A percentile compares a stretch with the other conserved stretches of the same genome.
These are phyloP conservation scores for Fusarium tanahbumbuense DNA, from an alignment of 2,329 filamentous ascomycete species.

Conservation along the genomic window DNA sequence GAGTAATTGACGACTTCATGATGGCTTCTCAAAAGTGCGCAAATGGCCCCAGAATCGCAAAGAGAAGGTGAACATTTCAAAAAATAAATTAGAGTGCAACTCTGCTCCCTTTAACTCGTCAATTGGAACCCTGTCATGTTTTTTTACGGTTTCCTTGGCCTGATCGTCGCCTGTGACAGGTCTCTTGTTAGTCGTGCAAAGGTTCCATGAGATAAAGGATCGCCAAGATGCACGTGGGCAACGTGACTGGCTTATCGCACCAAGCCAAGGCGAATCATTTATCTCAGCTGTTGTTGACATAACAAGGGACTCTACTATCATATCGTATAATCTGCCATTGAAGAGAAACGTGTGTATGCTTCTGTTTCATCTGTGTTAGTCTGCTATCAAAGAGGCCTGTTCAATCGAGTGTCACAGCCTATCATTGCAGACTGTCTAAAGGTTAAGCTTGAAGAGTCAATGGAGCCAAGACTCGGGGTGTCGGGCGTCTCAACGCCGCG, in stretches of 20 bases:
- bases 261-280: constrained; percentile 8
- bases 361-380: not conserved
- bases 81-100: constrained; percentile 5
- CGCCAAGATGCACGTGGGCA: constrained; percentile 47
- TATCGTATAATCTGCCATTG: constrained; percentile 1
- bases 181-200: constrained; percentile 14
- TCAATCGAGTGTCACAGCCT: not conserved
- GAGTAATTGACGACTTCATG: constrained; percentile 42
- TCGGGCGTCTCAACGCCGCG: not conserved
- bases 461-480: constrained; percentile 9
- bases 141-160: not conserved
- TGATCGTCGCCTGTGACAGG: constrained; percentile 20
- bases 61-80: not conserved
- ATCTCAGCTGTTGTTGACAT: not conserved
- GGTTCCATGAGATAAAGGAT: constrained; percentile 32
- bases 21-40: constrained; percentile 1
- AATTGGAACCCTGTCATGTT: constrained; percentile 17
- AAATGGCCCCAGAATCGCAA: not conserved
- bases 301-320: not conserved
- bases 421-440: not conserved
- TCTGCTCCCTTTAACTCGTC: constrained; percentile 32
- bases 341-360: constrained; percentile 1
- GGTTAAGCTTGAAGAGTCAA: not conserved
- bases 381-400: not conserved
- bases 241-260: constrained; percentile 41